Evolutionary conservation across 2,329 filamentous ascomycete species (phyloP), one percentile per base, ranked within the genome.

Genomic region (Penicillium sp.): DNA sequence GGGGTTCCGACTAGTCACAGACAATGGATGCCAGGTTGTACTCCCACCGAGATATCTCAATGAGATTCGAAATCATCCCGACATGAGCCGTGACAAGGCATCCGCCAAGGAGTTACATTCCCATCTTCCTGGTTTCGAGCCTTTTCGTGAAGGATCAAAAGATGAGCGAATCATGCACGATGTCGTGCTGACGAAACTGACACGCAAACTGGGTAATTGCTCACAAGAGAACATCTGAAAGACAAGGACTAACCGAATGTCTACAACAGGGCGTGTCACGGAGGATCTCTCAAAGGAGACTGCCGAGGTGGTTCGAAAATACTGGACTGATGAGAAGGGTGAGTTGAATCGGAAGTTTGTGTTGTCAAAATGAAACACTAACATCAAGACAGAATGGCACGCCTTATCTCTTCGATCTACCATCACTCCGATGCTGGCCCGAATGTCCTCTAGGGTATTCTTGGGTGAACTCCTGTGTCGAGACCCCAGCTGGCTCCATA

Each of bases 401-500:
- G 37, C 46, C 3, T 21, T 54, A 12, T 15, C 32, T 7, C 48
- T 57, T 1, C 42, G 45, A 15, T 23, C 44, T 10, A 51, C 5
- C 1, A 37, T 48, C 7, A 39, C 47, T 3, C 12, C 44, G 0
- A 52, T 58, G 1, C 21, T 55, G 1, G 52, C 53, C 50, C 54
- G 41, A 6, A 27, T 46, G 5, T 56, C 56, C 2, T 56, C 56
- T 4, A 13, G 46, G 1, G 50, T 27, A 27, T 27, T 27, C 27
- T 27, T 27, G 27, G 27, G 27, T 27, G 27, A 27, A 27, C 1
- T 56, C 56, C 47, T 59, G 3, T 59, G 53, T 39, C 35, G 50
- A 6, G 39, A 59, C 13, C 41, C 46, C 6, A 37, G 46, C 3
- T 56, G 54, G 54, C 35, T 52, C 0, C 27, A 31, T 10, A 42